Base-by-base conservation (phyloP, 345 rosid species). In the Dipteronia dyeriana region DNA sequence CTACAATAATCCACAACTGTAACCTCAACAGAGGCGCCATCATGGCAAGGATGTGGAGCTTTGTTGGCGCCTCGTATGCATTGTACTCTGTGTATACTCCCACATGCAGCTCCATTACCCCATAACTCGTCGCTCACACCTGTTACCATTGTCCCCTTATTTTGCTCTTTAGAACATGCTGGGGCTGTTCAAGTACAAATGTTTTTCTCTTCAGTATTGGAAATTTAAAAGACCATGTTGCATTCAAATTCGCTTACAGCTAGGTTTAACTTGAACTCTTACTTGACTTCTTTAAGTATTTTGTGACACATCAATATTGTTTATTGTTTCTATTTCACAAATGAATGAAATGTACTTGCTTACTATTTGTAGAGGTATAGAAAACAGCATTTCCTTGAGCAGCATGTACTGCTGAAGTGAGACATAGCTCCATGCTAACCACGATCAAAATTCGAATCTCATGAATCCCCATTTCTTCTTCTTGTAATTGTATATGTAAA, bases 71-170 rank as follows among this genome's bases (percentile, higher is more conserved):
- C 66, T 14, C 85, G 82, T 3, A 77, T 38, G 85, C 90, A 88
- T 19, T 7, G 78, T 23, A 90, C 86, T 4, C 67, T 82, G 79
- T 83, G 86, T n/a, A 3, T 71, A 75, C 23, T 84, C 11, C 91
- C 89, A 22, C 94, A 85, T 1, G 86, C 86, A 41, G 17, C 70
- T 45, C 91, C 81, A 47, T 80, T 79, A 5, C 68, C 16, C 94
- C 94, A 90, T 20, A 88, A 59, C 1, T 41, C 61, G 66, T 83
- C 87, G 43, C 88, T 85, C 60, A 87, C 94, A 19, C 89, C 91
- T 4, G 90, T 88, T 10, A 88, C 79, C 85, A 87, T 80, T 9
- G 9, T 38, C 56, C 89, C 94, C 3, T 57, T 11, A 23, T 71
- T 25, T 22, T 4, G 47, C 4, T 9, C 63, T 14, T 17, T 68